Base-by-base conservation (phyloP, 2,329 filamentous ascomycete species). In the Venturia aucupariae region DNA sequence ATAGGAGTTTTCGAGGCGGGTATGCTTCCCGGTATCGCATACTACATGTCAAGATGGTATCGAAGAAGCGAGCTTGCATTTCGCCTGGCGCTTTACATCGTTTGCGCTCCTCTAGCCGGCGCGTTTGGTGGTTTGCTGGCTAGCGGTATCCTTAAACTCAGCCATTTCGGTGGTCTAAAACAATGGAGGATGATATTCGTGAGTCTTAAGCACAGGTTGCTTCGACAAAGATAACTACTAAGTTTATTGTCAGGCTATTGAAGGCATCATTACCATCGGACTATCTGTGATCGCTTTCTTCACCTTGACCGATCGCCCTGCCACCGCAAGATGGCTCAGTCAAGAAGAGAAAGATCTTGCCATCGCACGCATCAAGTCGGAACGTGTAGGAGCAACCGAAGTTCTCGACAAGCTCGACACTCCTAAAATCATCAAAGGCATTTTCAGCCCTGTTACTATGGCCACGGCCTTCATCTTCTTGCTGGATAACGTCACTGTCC, bases 1-100 rank as follows among this genome's bases (percentile, higher is more conserved):
- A 2, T n/a, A 60, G 59, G 62, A 5, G 74, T 88, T 13, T 90
- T 90, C 65, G 89, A 92, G 73, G 86, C 88, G 0, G 88, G 88
- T 8, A 85, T 91, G 82, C 74, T 90, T 63, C 88, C 88, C 0
- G 88, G 88, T 0, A 89, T 90, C 48, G 86, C 87, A 0, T 91
- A 90, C 73, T 90, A 90, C 69, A 75, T 90, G 41, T 62, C 61
- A 32, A 32, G 61, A 60, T 60, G 59, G 87, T 90, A 90, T 68
- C 79, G 86, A n/a, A 79, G 85, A 39, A 82, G 81, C 61, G 88
- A 91, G 73, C 76, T 90, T 6, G 81, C 84, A 0, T 89, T 89
- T 72, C 81, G 87, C 0, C 76, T 90, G 0, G 83, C 85, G 0
- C 75, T 90, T 1, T 90, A 89, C 74, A 84, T 90, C 64, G 85